phyloP scores from a whole-genome alignment of 192 early-diverging fungal species.

The Polychytrium aggregatum region DNA sequence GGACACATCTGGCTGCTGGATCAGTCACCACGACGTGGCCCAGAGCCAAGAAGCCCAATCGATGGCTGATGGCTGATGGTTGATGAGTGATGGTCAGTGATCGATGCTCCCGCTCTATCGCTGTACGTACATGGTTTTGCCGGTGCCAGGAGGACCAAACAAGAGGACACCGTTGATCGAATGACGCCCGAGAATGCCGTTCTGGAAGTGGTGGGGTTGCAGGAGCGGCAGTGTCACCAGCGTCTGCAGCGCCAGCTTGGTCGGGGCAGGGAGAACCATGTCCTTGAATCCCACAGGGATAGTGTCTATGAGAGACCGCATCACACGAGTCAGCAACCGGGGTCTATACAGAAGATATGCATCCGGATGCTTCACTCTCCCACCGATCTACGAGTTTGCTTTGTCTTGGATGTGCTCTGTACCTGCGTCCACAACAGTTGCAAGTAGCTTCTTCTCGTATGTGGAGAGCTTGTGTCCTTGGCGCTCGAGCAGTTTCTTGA shows the following conservation, averaged over 20 bases:
- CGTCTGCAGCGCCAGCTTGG: conserved; percentile 78
- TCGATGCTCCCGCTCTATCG: too few relatives aligned
- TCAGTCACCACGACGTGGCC: too few relatives aligned
- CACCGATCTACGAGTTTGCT: too few relatives aligned
- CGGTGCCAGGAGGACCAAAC: conserved; percentile 44
- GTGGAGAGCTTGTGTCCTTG: conserved; percentile 22
- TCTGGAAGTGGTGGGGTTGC: conserved; percentile 34
- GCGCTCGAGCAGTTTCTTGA: conserved; percentile 20
- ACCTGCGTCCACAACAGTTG: conserved; percentile 73
- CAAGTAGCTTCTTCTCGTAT: conserved; percentile 67
- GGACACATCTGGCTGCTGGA: too few relatives aligned
- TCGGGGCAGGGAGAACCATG: conserved; percentile 61
- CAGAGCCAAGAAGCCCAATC: too few relatives aligned
- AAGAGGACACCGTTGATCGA: conserved; percentile 42
- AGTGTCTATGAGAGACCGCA: conserved; percentile 18
- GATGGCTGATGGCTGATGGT: too few relatives aligned
- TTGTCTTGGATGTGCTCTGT: conserved; percentile 7
- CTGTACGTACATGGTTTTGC: conserved; percentile 37
- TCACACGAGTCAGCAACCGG: conserved; percentile 16
- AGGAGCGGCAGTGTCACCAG: conserved; percentile 36
- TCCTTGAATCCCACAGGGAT: conserved; percentile 54
- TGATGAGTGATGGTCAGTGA: too few relatives aligned
- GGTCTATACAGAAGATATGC: too few relatives aligned
- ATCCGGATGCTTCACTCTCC: too few relatives aligned
- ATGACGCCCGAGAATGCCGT: conserved; percentile 47